These are phyloP conservation scores for Sclerotinia borealis DNA, from an alignment of 2,329 filamentous ascomycete genomes.

Conservation along the genomic window DNA sequence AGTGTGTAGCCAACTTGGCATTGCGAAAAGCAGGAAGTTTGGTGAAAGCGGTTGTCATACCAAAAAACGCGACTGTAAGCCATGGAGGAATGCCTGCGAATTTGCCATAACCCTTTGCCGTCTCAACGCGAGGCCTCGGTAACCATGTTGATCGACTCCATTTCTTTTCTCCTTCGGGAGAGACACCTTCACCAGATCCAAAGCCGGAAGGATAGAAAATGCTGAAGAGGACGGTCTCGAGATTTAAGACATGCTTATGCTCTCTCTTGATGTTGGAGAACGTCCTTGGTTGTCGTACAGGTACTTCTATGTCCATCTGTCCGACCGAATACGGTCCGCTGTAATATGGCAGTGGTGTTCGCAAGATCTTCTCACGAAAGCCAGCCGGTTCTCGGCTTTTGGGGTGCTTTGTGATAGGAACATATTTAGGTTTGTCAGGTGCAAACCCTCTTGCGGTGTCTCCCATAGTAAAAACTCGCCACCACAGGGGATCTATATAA, in stretches of 20 bases:
- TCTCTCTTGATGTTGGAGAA: slow-evolving; percentile 47
- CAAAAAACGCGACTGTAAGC: slow-evolving; percentile 39
- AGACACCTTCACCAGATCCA: slow-evolving; percentile 34
- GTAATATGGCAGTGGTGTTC: slow-evolving; percentile 41
- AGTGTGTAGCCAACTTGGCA: slow-evolving; percentile 48
- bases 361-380: slow-evolving; percentile 42
- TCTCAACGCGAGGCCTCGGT: slow-evolving; percentile 48
- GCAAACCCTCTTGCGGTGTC: background rate
- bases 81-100: slow-evolving; percentile 49
- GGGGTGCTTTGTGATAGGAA: slow-evolving; percentile 28
- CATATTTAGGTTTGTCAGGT: background rate
- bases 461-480: background rate
- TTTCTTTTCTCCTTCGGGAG: slow-evolving; percentile 37
- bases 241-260: slow-evolving; percentile 41
- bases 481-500: background rate
- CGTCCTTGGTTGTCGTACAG: slow-evolving; percentile 39
- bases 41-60: slow-evolving; percentile 53
- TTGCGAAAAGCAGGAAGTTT: slow-evolving; percentile 61
- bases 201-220: slow-evolving; percentile 58
- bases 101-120: slow-evolving; percentile 55
- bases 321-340: slow-evolving; percentile 47
- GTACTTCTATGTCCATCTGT: slow-evolving; percentile 50
- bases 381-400: slow-evolving; percentile 41
- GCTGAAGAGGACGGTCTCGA: slow-evolving; percentile 57
- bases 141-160: slow-evolving; percentile 56